Conservation (phyloP, 2,329 filamentous ascomycete genomes). For the Penicillium sp. region DNA sequence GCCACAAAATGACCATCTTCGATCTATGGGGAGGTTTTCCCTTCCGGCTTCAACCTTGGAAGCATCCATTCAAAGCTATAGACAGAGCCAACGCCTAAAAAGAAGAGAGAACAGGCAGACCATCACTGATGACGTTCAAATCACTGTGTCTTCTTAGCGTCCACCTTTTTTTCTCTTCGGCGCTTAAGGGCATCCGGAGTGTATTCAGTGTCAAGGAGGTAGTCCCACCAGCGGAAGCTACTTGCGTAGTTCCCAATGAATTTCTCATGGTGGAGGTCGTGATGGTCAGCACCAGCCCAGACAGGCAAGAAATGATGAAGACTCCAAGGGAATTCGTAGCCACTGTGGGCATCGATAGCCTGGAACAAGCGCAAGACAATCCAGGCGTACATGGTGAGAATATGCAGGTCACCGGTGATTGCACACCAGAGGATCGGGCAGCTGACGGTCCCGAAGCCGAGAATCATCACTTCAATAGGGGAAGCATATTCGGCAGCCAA, state of each 20-base stretch:
- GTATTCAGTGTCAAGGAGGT: slow-evolving; percentile 87
- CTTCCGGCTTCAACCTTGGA: too few species aligned
- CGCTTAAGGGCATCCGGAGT: slow-evolving; percentile 82
- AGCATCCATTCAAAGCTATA: too few species aligned
- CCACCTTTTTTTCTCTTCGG: slow-evolving; percentile 63
- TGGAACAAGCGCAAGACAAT: slow-evolving; percentile 92
- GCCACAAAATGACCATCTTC: too few species aligned
- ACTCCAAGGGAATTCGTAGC: slow-evolving; percentile 98
- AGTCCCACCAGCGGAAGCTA: slow-evolving; percentile 99
- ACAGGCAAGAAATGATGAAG: slow-evolving; percentile 93
- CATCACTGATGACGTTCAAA: too few species aligned
- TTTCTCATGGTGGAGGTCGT: slow-evolving; percentile 96
- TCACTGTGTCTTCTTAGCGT: slow-evolving; percentile 29
- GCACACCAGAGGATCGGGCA: slow-evolving; percentile 81
- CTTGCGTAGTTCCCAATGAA: slow-evolving; percentile 98
- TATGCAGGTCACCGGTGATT: slow-evolving; percentile 83
- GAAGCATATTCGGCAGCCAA: slow-evolving; percentile 97
- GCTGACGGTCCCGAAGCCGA: slow-evolving; percentile 83
- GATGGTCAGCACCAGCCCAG: slow-evolving; percentile 96
- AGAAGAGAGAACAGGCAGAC: too few species aligned
- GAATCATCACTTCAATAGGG: slow-evolving; percentile 93
- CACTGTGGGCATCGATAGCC: slow-evolving; percentile 95
- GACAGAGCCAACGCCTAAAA: too few species aligned
- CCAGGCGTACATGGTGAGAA: slow-evolving; percentile 97
- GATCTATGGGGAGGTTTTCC: too few species aligned